Evolutionary conservation across 2,329 filamentous ascomycete genomes (phyloP), one percentile per base, ranked within the genome.

Genomic region (Mycosphaerella sp.): DNA sequence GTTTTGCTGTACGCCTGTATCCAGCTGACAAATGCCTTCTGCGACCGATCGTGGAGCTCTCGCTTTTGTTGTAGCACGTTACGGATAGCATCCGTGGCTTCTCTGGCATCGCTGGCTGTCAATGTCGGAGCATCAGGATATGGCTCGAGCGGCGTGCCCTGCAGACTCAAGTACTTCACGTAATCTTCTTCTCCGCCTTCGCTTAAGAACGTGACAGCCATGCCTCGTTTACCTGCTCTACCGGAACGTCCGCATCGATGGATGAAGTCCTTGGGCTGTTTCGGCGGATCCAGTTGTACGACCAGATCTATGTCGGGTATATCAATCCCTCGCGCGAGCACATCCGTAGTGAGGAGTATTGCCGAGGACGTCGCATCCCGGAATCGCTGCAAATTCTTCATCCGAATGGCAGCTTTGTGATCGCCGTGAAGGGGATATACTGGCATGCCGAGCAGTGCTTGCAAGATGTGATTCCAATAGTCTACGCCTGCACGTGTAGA

Each of bases 401-500:
- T 83, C 54, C 93, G 85, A 6, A 95, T 89, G 63, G 90, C 89
- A 4, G 90, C 83, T 2, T 88, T 86, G 60, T 95, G 88, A 70
- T 97, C 96, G 36, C 93, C 93, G 66, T 98, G 93, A 0, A 98
- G 76, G 0, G 91, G 86, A 6, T 95, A 80, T 2, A 95, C 74
- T 0, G 80, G 75, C 64, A 89, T 88, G 1, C 79, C 70, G 0
- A 98, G 74, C 5, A 96, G 73, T 2, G 78, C 72, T 0, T 88
- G 87, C 1, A 98, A 76, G 5, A 95, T 76, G 62, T 89, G 81
- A 56, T 91, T 84, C 69, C 95, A 95, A 72, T 97, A 97, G 70
- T 97, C 92, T 56, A 98, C 93, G 0, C 88, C 87, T 32, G 90
- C 91, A 69, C 93, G 96, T 2, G 92, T 96, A 0, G 91, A 95